Conservation (phyloP, 2,329 filamentous ascomycete genomes). For the Zelopaecilomyces penicillatus region DNA sequence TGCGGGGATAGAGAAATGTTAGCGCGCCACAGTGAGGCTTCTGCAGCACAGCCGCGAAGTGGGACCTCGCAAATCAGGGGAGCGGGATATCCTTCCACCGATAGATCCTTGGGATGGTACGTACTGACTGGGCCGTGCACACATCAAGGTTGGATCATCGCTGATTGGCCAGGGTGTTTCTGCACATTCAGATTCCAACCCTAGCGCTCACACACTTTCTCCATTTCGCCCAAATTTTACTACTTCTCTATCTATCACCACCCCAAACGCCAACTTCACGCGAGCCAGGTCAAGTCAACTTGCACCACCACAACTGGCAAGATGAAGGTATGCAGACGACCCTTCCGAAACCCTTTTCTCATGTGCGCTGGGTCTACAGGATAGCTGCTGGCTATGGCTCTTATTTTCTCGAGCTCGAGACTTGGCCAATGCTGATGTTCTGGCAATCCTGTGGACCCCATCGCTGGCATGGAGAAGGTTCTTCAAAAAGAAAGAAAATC, state of each 20-base stretch:
- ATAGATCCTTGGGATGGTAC: not conserved
- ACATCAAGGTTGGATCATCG: not conserved
- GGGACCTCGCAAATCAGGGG: not conserved
- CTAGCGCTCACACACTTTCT: slow-evolving; percentile 34
- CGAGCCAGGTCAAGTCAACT: slow-evolving; percentile 35
- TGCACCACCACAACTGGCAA: slow-evolving; percentile 39
- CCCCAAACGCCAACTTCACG: slow-evolving; percentile 24
- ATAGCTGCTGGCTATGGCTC: too few species aligned
- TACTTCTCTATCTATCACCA: slow-evolving; percentile 20
- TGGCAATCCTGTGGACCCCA: too few species aligned
- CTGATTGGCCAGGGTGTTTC: slow-evolving; percentile 25
- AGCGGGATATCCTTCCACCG: slow-evolving; percentile 18
- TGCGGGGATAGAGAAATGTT: too few species aligned
- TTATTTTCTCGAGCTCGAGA: too few species aligned
- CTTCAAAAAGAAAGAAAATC: too few species aligned
- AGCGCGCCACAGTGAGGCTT: too few species aligned
- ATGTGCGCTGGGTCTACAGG: too few species aligned
- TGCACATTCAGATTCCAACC: slow-evolving; percentile 22
- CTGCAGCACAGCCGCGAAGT: too few species aligned
- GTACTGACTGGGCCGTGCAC: too few species aligned
- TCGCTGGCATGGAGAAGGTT: too few species aligned
- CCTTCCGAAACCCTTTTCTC: too few species aligned
- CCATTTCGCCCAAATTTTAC: slow-evolving; percentile 28
- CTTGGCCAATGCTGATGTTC: too few species aligned
- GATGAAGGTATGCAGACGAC: slow-evolving; percentile 34